Evolutionary conservation across 345 rosid genomes (phyloP).

Genomic region (Citrus cavaleriei): DNA sequence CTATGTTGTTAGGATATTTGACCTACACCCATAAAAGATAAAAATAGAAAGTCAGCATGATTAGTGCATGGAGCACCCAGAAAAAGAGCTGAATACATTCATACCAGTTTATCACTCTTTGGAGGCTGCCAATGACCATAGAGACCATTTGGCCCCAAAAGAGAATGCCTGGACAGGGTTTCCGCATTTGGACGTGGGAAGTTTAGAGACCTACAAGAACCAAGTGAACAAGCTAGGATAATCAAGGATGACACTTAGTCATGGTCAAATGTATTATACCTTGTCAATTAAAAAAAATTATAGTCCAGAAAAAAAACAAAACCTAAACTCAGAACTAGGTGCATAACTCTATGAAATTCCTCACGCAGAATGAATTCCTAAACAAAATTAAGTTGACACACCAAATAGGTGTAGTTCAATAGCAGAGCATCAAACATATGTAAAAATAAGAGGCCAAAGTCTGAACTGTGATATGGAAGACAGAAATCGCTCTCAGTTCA

Average conservation of each 20-base stretch:
- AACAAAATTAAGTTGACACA: not conserved
- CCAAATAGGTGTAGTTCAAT: not conserved
- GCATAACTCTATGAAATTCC: not conserved
- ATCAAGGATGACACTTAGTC: not conserved
- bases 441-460: not conserved
- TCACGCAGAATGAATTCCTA: not conserved
- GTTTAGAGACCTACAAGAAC: slow-evolving; percentile 58
- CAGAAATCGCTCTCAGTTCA: not conserved
- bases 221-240: slow-evolving; percentile 11
- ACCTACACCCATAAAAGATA: slow-evolving; percentile 44
- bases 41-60: slow-evolving; percentile 16
- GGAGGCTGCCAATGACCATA: slow-evolving; percentile 85
- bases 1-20: slow-evolving; percentile 74
- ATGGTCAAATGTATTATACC: slow-evolving; percentile 3
- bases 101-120: slow-evolving; percentile 51
- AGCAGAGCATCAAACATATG: not conserved
- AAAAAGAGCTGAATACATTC: slow-evolving; percentile 8
- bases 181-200: slow-evolving; percentile 64
- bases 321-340: not conserved
- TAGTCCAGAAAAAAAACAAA: not conserved
- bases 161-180: slow-evolving; percentile 85
- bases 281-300: not conserved
- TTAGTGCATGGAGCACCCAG: slow-evolving; percentile 5
- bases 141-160: slow-evolving; percentile 87
- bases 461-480: not conserved